Base-by-base conservation (phyloP, 306 rosid genomes). In the Corylus avellana region DNA sequence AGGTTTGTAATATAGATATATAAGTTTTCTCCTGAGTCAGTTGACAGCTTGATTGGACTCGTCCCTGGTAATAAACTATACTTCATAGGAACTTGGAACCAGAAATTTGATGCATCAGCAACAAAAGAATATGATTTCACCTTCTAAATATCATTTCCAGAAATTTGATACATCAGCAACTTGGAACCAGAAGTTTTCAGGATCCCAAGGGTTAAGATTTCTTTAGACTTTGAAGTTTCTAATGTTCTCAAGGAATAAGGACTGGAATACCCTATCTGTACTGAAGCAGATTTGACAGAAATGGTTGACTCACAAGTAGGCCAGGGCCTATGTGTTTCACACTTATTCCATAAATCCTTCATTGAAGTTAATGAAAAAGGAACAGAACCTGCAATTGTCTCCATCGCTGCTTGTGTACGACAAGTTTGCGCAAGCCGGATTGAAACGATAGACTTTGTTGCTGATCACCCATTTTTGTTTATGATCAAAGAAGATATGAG, bases 361-460 rank as follows among this genome's bases (percentile, higher is more conserved):
- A 83, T 94, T 66, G 91, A 92, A 88, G 96, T 94, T 44, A 89
- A 94, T 1, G 98, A 94, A 84, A 86, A 87, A 88, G 94, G 97
- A 75, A 89, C 96, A 18, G 91, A 90, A 84, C 96, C 98, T 37
- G 97, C 93, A 7, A 93, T 89, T 22, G 92, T 85, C 44, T 80
- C 86, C 4, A 88, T 80, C 14, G 39, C 39, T 3, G 39, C 39
- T 35, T 35, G 39, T 35, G 4, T 35, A 35, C 39, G 2, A 35
- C 2, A 3, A 22, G 0, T 22, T 35, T 35, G 39, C 39, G 86
- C 75, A 9, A 49, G 2, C 63, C 73, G 39, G 3, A 35, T 35
- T 35, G 39, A 35, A 1, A 59, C 10, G 50, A 70, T 85, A 17
- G 90, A 93, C 83, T 92, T 94, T 22, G 25, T 22, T 22, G 25